Conservation (phyloP, 257 asterid species). For the Capsicum baccatum region DNA sequence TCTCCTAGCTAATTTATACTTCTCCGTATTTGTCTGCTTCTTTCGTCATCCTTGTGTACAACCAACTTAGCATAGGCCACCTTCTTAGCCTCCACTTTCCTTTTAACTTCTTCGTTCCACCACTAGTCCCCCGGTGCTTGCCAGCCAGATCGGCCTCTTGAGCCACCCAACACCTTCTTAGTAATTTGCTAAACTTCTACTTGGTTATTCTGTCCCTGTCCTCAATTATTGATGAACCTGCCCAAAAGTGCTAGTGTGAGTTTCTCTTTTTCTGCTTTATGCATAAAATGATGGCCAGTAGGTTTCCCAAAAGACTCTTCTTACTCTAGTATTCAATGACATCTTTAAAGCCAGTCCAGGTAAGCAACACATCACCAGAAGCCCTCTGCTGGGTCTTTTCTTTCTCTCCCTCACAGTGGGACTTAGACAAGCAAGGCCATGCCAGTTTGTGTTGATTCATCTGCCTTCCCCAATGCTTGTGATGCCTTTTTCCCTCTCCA, state of each 20-base stretch:
- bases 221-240: neutral
- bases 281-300: neutral
- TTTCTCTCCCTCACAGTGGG: neutral
- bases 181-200: neutral
- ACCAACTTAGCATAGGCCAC: too few species aligned
- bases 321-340: neutral
- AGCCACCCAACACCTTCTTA: too few species aligned
- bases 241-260: neutral
- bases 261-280: slow-evolving; percentile 3
- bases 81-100: too few species aligned
- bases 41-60: too few species aligned
- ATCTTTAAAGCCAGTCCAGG: slow-evolving; percentile 9
- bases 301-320: neutral
- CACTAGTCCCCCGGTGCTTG: too few species aligned
- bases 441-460: slow-evolving; percentile 16
- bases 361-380: neutral
- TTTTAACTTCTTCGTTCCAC: too few species aligned
- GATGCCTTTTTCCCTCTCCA: neutral
- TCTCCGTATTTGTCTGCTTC: too few species aligned
- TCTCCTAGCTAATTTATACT: too few species aligned
- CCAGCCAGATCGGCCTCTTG: too few species aligned
- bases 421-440: neutral
- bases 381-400: neutral
- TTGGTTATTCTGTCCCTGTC: neutral
- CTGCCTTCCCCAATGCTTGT: neutral